Evolutionary conservation across 2,329 filamentous ascomycete species (phyloP), one percentile per base, ranked within the genome.

Genomic region (Tolypocladium endophyticum): DNA sequence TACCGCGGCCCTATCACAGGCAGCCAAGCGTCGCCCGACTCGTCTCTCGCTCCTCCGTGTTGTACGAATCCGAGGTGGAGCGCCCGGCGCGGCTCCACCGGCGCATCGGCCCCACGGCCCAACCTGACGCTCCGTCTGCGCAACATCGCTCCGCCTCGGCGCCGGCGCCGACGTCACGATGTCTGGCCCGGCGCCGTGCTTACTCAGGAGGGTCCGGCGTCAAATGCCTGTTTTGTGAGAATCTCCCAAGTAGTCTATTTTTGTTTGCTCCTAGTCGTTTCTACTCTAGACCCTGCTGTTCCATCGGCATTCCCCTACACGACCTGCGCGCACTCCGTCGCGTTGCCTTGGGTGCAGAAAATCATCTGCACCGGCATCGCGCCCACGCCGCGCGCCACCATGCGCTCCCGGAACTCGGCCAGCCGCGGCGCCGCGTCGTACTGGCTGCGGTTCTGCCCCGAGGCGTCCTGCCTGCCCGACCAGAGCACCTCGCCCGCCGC

Each of bases 401-500:
- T 77, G 43, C 89, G 77, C 79, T 94, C 89, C 57, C 90, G 81
- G 79, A 90, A 85, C 76, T 92, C 88, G 55, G 83, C 83, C 68
- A 95, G 73, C 56, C 91, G 77, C 16, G 87, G 87, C 52, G 81
- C 81, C 12, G 88, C 89, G 43, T 86, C 83, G 60, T 89, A 76
- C 75, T 90, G 87, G 62, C 84, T 88, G 58, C 90, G 78, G 72
- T 91, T 91, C 69, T 82, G 74, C 2, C 89, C 88, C 20, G 77
- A 71, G 2, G 77, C 80, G 68, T 92, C 88, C 61, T 82, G 81
- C 59, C 81, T 75, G 57, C 90, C 90, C 47, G 85, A 89, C 91
- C 91, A 96, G 55, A 93, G 79, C 1, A 92, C 85, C 75, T 95
- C 91, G 33, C 82, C 89, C 0, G 87, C 88, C 0, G 89, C 90